A percentile compares a stretch with the other conserved stretches of the same genome.
Evolutionary conservation across 1,139 yeast species (phyloP).

Genomic region (Lodderomyces parapsilosis): DNA sequence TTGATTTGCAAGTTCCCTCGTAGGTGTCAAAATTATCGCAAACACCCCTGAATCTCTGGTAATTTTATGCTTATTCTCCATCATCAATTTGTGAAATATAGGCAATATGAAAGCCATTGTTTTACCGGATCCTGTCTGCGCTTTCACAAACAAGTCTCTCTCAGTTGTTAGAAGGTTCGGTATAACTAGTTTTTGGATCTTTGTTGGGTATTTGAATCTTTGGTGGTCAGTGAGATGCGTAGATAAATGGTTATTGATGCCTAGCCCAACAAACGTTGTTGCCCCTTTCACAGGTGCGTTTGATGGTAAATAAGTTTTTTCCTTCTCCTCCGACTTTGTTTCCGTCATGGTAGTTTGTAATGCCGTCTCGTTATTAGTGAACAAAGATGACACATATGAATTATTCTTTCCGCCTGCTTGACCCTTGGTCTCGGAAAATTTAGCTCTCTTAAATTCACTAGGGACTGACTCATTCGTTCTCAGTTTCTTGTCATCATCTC

Average conservation of each 20-base stretch:
- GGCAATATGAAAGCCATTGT: conserved; percentile 86
- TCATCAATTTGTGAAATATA: conserved; percentile 68
- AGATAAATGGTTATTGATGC: conserved; percentile 55
- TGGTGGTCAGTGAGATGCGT: conserved; percentile 58
- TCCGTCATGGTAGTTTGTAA: conserved; percentile 19
- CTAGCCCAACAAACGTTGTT: conserved; percentile 68
- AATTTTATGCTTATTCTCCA: conserved; percentile 42
- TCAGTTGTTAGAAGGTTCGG: conserved; percentile 60
- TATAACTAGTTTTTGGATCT: conserved; percentile 79
- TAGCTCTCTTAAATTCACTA: conserved; percentile 22
- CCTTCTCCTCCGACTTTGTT: conserved; percentile 1
- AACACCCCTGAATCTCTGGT: conserved; percentile 81
- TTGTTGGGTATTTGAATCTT: conserved; percentile 72
- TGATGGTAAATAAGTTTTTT: conserved; percentile 51
- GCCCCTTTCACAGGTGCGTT: conserved; percentile 82
- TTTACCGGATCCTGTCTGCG: conserved; percentile 96
- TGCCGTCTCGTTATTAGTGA: conserved; percentile 64
- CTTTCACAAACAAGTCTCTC: conserved; percentile 79
- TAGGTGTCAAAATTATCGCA: conserved; percentile 86
- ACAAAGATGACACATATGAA: conserved; percentile 79
- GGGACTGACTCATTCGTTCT: conserved; percentile 9
- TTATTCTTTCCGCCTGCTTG: conserved; percentile 51
- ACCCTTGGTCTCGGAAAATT: conserved; percentile 43
- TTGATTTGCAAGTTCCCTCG: conserved; percentile 93
- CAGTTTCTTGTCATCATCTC: conserved; percentile 6